Evolutionary conservation across 1,139 yeast species (phyloP), one percentile per base, ranked within the genome.

Genomic region (Candida mesenterica): DNA sequence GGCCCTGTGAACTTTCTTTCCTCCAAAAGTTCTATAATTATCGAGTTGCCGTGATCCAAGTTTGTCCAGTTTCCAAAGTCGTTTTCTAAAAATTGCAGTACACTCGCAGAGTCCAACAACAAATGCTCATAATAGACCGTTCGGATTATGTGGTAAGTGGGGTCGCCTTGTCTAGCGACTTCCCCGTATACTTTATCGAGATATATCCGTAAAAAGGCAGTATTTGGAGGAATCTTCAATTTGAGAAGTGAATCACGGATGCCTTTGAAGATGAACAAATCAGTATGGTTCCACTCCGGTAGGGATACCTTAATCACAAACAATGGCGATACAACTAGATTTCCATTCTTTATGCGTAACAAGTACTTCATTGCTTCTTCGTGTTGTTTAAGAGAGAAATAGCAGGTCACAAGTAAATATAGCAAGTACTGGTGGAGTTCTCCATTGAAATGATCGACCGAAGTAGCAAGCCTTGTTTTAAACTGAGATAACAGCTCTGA

Each of bases 271-370:
- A 26, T 30, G 29, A 18, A 30, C 12, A 23, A 29, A 15, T 30
- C 37, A 17, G 28, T 26, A 15, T 22, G 18, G 9, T 37, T 30
- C 33, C 28, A 30, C 7, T 10, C 22, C 5, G 15, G 28, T 3
- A 33, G 39, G 6, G 36, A 29, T 3, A 49, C 12, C 15, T 38
- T 36, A 9, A 52, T 29, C 3, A 53, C 39, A 17, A 54, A 41
- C 5, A 36, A 28, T 1, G 60, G 56, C 26, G 46, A 42, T 4
- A 53, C 31, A 6, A 47, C 19, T 7, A 51, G 39, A 3, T 36
- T 36, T 4, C 50, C 51, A 12, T 38, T 33, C 29, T 38, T 43
- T 16, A 44, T 38, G 18, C 49, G 38, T 4, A 39, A 36, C 9
- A 46, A 31, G 27, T 43, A 45, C 28, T 41, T 34, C 22, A 45